Evolutionary conservation across 1,139 yeast species (phyloP), one percentile per base, ranked within the genome.

Genomic region (Pichia sp.): DNA sequence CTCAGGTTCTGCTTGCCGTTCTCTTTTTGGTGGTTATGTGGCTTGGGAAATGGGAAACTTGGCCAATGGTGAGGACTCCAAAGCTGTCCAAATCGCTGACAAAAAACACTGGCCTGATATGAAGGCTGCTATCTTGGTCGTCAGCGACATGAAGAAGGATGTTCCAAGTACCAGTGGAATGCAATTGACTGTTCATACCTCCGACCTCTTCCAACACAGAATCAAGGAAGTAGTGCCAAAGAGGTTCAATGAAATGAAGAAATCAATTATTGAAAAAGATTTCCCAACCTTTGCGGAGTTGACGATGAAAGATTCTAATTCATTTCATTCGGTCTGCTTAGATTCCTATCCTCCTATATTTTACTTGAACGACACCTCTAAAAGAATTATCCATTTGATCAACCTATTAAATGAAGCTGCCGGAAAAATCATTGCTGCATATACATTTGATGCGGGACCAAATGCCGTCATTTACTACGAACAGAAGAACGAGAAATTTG

Each of bases 361-460:
- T 68, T 93, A 93, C 73, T 74, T 93, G 73, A 93, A 90, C 68
- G 99, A 95, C 67, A 87, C 95, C n/a, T 90, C 98, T 16, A 87
- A 87, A 63, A 85, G 84, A 57, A 82, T 91, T 65, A 87, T 95
- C 61, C 87, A 87, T 62, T 75, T 90, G 53, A 80, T 91, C 37
- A 96, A 93, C 69, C 74, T 76, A 53, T 81, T 93, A 68, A 93
- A 93, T 66, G 83, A 76, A 58, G 46, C 65, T 2, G 83, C 78
- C 58, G 87, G 87, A 48, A 74, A 78, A 62, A 77, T 78, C 18
- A 76, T 90, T 51, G 97, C 96, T 23, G 98, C 98, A 37, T 93
- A 93, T 70, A 95, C 99, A 3, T 93, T 87, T 66, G 99, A 93
- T 69, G 99, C 99, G 40, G 99, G 99, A 65, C 99, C 99, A 68